Base-by-base conservation (phyloP, 805 yeast genomes). In the Spathaspora sp. region DNA sequence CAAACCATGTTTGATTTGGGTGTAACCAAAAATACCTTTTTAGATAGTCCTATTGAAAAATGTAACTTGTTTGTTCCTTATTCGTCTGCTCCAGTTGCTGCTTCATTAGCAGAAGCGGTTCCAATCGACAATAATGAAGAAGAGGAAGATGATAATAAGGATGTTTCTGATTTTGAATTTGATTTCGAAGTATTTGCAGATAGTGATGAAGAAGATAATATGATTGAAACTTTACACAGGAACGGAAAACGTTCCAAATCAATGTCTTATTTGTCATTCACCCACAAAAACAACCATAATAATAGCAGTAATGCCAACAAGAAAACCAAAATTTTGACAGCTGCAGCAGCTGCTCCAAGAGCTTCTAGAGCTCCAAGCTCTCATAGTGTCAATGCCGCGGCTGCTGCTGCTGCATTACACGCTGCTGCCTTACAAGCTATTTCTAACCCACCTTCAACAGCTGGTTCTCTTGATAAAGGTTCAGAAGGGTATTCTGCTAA, bases 281-380 rank as follows among this genome's bases (percentile, higher is more conserved):
- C 45, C 14, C 40, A 35, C 17, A 19, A 42, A 42, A 23, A 16
- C 44, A 42, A 23, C 26, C 14, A 19, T 14, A 40, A 19, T 19
- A 40, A 23, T 19, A 9, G 14, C 26, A 42, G 38, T 16, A 44
- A 31, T 17, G 16, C 23, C 26, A 35, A 73, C 54, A 83, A 83
- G 64, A 80, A 78, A 63, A 68, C 76, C 45, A 74, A 74, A 58
- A 61, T 67, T 52, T 63, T 85, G 44, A 86, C 93, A 12, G 89
- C 89, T 17, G 93, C 93, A 19, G 91, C 91, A 11, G 90, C 89
- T 23, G 89, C 93, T 32, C 94, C 94, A 52, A 75, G 93, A 60
- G 80, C 86, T 10, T 85, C 90, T n/a, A 80, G 82, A 56, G 73
- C 80, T 32, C 78, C 84, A 4, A 68, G 79, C 49, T 74, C 82